Evolutionary conservation across 2,329 filamentous ascomycete species (phyloP), one percentile per base, ranked within the genome.

Genomic region (Calonectria ilicicola): DNA sequence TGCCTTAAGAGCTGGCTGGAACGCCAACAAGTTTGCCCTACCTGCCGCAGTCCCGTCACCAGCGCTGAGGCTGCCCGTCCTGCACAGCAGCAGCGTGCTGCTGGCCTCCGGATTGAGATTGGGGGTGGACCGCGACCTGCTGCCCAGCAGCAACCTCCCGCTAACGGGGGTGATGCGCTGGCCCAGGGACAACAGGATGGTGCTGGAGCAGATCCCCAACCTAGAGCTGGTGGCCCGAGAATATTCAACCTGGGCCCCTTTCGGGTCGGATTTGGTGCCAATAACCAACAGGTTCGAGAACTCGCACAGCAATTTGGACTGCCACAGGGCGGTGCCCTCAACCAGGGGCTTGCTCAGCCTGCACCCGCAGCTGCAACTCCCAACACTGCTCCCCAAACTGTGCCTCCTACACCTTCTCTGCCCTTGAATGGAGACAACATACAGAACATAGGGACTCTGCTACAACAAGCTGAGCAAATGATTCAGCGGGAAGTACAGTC

Each of bases 1-100:
- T 99, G 97, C 83, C 90, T 99, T 70, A 95, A 97, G 84, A 98
- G 96, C 83, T 99, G 97, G 97, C 89, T 99, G 32, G 97, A 99
- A 86, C 90, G 97, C 75, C 97, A 99, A 83, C 97, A 99, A 85
- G 96, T 98, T 40, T 99, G 97, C 82, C 97, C 97, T 8, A 99
- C 95, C 2, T 99, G 97, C 82, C 92, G 97, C 78, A 91, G 94
- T 64, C 93, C 96, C 19, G 97, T 98, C 19, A 81, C 81, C 9
- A 77, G 76, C 2, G 81, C 80, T 46, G 81, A 81, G 42, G 74
- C 75, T 14, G 65, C 73, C n/a, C 80, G 80, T 15, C 75, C 76
- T 5, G 75, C 68, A 0, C 78, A 81, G 72, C 78, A 80, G 70
- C 79, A 80, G 27, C 79, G 79, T 63, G 80, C 74, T 19, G 79